Conservation (phyloP, 345 rosid species). For the Theobroma cacao region DNA sequence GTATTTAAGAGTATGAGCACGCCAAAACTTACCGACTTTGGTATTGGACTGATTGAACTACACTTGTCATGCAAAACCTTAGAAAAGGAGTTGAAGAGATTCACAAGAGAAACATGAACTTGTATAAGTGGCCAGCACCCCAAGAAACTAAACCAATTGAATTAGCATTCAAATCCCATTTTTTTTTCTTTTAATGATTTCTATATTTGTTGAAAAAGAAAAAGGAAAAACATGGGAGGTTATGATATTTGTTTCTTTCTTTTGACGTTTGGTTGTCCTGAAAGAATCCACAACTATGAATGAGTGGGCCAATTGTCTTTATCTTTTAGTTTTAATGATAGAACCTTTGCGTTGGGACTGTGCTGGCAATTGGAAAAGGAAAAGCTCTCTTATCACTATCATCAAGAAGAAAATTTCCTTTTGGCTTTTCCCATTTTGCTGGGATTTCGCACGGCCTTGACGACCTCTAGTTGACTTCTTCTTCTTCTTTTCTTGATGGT, state of each 20-base stretch:
- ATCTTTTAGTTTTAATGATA: background rate
- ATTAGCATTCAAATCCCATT: background rate
- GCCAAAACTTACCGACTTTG: background rate
- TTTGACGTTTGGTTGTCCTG: background rate
- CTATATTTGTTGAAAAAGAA: background rate
- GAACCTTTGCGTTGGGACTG: background rate
- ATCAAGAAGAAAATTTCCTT: constrained; percentile 10
- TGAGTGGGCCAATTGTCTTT: background rate
- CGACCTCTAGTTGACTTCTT: background rate
- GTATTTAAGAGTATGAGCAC: background rate
- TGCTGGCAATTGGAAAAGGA: background rate
- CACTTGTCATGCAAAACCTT: background rate
- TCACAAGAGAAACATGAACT: constrained; percentile 16
- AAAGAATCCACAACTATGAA: background rate
- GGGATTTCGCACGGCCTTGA: background rate
- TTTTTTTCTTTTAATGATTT: background rate
- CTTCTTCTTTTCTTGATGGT: background rate
- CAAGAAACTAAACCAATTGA: background rate
- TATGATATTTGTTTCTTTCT: background rate
- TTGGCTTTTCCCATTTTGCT: constrained; percentile 2
- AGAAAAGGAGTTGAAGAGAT: background rate
- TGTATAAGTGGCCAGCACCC: background rate
- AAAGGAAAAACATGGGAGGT: background rate
- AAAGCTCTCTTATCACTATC: background rate
- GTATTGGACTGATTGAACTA: background rate